A percentile compares a stretch with the other conserved stretches of the same genome.
Conservation (phyloP, 805 yeast species). For the Candida alai region DNA sequence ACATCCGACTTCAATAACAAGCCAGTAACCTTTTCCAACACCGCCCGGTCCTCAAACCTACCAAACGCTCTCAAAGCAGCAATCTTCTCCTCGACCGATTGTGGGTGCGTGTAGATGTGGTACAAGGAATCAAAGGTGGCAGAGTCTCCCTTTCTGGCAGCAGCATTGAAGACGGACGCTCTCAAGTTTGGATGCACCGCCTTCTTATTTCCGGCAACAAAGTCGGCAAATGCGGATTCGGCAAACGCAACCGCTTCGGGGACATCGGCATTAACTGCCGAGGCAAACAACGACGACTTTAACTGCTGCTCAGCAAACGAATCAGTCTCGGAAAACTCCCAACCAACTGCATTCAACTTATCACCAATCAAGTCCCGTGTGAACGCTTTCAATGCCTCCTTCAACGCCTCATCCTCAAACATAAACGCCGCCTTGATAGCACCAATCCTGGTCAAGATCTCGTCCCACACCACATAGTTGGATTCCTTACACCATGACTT, state of each 20-base stretch:
- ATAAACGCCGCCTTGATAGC: slow-evolving; percentile 51
- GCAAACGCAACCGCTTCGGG: slow-evolving; percentile 45
- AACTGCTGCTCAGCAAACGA: slow-evolving; percentile 62
- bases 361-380: slow-evolving; percentile 51
- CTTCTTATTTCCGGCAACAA: slow-evolving; percentile 56
- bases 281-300: slow-evolving; percentile 57
- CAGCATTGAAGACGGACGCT: slow-evolving; percentile 60
- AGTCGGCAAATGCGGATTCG: slow-evolving; percentile 48
- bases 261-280: slow-evolving; percentile 56
- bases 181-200: slow-evolving; percentile 76
- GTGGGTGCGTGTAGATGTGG: slow-evolving; percentile 57
- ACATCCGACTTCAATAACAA: slow-evolving; percentile 54
- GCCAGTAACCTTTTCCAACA: slow-evolving; percentile 53
- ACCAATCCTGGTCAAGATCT: slow-evolving; percentile 48
- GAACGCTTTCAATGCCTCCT: slow-evolving; percentile 49
- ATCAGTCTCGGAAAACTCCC: slow-evolving; percentile 55
- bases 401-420: slow-evolving; percentile 47
- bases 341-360: slow-evolving; percentile 57
- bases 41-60: slow-evolving; percentile 47
- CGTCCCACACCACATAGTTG: slow-evolving; percentile 67
- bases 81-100: slow-evolving; percentile 61
- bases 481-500: slow-evolving; percentile 56
- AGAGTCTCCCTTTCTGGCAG: slow-evolving; percentile 60
- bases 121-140: slow-evolving; percentile 61
- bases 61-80: slow-evolving; percentile 72